Conservation (phyloP, 805 yeast genomes). For the Barnettozyma sp. region DNA sequence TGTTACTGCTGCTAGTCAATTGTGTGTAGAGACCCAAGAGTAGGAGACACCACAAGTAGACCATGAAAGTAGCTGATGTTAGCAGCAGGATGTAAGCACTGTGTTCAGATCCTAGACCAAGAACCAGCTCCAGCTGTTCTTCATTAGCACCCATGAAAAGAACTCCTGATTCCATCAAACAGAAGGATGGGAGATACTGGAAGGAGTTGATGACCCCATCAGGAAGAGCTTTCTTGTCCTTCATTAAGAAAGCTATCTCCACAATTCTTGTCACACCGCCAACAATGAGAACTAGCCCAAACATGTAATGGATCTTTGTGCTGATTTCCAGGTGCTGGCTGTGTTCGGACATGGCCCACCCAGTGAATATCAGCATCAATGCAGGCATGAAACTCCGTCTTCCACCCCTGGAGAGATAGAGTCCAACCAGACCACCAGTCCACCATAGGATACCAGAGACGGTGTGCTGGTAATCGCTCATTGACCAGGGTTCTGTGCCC, state of each 20-base stretch:
- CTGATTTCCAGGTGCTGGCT: conserved; percentile 68
- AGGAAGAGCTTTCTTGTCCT: conserved; percentile 43
- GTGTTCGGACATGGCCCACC: conserved; percentile 93
- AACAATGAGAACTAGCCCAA: conserved; percentile 71
- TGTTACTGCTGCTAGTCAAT: no score
- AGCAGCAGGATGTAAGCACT: conserved; percentile 72
- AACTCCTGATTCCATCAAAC: conserved; percentile 70
- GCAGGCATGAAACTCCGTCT: conserved; percentile 75
- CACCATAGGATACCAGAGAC: conserved; percentile 97
- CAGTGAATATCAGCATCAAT: conserved; percentile 75
- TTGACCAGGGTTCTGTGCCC: conserved; percentile 84
- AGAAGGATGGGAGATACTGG: conserved; percentile 83
- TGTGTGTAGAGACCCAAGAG: conserved; percentile 51
- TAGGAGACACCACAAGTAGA: conserved; percentile 59
- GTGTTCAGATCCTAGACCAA: conserved; percentile 75
- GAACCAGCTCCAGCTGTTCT: conserved; percentile 69
- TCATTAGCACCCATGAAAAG: conserved; percentile 91
- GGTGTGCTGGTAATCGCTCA: conserved; percentile 93
- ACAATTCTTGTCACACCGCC: conserved; percentile 73
- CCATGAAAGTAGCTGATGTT: conserved; percentile 64
- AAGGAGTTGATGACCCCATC: conserved; percentile 51
- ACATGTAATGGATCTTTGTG: conserved; percentile 81
- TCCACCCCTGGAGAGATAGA: conserved; percentile 63
- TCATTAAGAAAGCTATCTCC: conserved; percentile 72
- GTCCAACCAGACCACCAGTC: conserved; percentile 86